These are phyloP conservation scores for Brassica rapa DNA, from an alignment of 345 rosid species.

Conservation along the genomic window DNA sequence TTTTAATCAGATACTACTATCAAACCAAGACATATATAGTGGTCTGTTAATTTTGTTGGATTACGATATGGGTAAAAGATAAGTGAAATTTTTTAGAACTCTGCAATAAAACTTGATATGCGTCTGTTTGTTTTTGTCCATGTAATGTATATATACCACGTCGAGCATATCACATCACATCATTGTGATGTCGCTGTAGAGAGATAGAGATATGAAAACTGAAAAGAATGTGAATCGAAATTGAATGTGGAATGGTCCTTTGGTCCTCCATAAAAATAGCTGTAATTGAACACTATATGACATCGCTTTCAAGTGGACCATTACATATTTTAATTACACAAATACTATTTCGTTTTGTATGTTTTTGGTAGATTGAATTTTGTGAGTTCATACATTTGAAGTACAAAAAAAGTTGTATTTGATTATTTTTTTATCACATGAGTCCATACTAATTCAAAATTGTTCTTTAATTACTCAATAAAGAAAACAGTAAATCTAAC, in stretches of 20 bases:
- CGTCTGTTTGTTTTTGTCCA: background rate
- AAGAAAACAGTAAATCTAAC: background rate
- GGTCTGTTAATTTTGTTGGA: background rate
- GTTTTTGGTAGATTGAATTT: slow-evolving; percentile 18
- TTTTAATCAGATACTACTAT: background rate
- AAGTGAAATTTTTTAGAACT: background rate
- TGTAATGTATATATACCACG: background rate
- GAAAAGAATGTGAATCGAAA: background rate
- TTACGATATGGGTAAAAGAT: background rate
- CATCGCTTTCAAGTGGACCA: slow-evolving; percentile 24
- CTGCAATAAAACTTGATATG: background rate
- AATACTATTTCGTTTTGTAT: slow-evolving; percentile 16
- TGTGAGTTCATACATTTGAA: background rate
- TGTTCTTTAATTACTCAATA: background rate
- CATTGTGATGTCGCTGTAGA: background rate
- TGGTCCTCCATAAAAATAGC: slow-evolving; percentile 32
- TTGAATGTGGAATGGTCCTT: slow-evolving; percentile 37
- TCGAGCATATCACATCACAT: slow-evolving; percentile 32
- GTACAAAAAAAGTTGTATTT: too few species aligned
- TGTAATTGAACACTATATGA: slow-evolving; percentile 37
- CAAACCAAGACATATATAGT: background rate
- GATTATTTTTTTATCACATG: too few species aligned
- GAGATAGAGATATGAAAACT: background rate
- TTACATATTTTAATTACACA: background rate
- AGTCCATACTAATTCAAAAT: background rate